A percentile compares a stretch with the other conserved stretches of the same genome.
Evolutionary conservation across 176 grass and related monocot genomes (phyloP).

Genomic region (Eragrostis nindensis): DNA sequence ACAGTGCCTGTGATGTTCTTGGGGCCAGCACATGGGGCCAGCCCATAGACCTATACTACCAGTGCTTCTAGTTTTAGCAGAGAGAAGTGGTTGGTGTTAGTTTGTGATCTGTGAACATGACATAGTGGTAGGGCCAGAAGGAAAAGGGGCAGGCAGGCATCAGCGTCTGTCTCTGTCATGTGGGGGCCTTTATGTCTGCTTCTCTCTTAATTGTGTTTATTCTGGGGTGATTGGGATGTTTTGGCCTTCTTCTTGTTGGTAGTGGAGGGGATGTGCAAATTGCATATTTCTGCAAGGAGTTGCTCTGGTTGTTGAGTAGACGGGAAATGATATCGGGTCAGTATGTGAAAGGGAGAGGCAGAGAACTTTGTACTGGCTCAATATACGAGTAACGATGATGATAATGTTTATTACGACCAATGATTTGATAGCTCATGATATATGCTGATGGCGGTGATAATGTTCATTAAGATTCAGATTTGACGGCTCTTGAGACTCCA

Average conservation of each 20-base stretch:
- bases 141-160: slow-evolving; percentile 32
- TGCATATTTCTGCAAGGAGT: background rate
- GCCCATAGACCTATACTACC: slow-evolving; percentile 48
- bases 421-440: slow-evolving; percentile 5
- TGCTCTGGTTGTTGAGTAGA: slow-evolving; percentile 33
- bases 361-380: slow-evolving; percentile 38
- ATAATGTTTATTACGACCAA: slow-evolving; percentile 27
- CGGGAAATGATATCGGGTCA: slow-evolving; percentile 17
- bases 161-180: slow-evolving; percentile 28
- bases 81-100: slow-evolving; percentile 16
- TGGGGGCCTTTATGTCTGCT: slow-evolving; percentile 41
- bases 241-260: slow-evolving; percentile 33
- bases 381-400: slow-evolving; percentile 19
- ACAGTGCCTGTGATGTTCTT: slow-evolving; percentile 42
- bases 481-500: background rate
- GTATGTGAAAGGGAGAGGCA: slow-evolving; percentile 11
- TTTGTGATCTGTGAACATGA: slow-evolving; percentile 10
- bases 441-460: slow-evolving; percentile 6
- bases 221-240: slow-evolving; percentile 24
- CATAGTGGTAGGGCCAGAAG: slow-evolving; percentile 43
- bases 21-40: slow-evolving; percentile 43
- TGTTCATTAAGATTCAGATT: background rate
- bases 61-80: slow-evolving; percentile 48
- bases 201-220: slow-evolving; percentile 32
- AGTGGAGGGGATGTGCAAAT: background rate